phyloP scores from a whole-genome alignment of 2,329 filamentous ascomycete species.

The Teratosphaeriaceae sp. region DNA sequence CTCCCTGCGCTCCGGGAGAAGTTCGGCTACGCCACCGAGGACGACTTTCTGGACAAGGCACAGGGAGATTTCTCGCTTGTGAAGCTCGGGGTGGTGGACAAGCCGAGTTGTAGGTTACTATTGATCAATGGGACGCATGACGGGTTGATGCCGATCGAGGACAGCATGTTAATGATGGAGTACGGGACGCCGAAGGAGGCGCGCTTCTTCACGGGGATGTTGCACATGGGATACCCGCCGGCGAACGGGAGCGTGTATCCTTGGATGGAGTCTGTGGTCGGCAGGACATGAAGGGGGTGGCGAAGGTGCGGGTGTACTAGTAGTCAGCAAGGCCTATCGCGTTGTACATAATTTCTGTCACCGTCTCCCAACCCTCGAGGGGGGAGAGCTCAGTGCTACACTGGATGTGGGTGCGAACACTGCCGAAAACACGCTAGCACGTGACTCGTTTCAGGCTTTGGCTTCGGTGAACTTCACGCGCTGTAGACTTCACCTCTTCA shows the following conservation, averaged over 20 bases:
- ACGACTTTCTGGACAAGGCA: conserved; percentile 49
- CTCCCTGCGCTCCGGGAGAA: conserved; percentile 49
- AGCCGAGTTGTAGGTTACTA: conserved; percentile 51
- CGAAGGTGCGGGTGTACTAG: neutral
- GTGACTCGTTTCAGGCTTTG: no score
- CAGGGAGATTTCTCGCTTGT: conserved; percentile 59
- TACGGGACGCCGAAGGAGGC: conserved; percentile 60
- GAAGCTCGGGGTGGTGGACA: conserved; percentile 51
- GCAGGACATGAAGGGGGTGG: conserved; percentile 39
- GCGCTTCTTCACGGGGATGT: conserved; percentile 53
- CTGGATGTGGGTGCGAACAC: no score
- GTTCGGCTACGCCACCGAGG: conserved; percentile 52
- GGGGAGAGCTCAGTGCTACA: no score
- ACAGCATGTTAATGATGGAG: conserved; percentile 58
- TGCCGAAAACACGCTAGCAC: no score
- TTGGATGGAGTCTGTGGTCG: conserved; percentile 60
- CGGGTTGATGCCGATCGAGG: conserved; percentile 62
- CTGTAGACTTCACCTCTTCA: no score
- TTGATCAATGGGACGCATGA: conserved; percentile 57
- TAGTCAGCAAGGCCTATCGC: no score
- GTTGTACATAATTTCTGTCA: no score
- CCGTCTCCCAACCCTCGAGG: neutral
- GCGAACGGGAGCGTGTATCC: conserved; percentile 53
- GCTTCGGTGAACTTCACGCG: no score
- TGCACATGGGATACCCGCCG: conserved; percentile 63